A percentile compares a stretch with the other conserved stretches of the same genome.
Conservation (phyloP, 2,329 filamentous ascomycete species). For the Fusarium fracticaudum region DNA sequence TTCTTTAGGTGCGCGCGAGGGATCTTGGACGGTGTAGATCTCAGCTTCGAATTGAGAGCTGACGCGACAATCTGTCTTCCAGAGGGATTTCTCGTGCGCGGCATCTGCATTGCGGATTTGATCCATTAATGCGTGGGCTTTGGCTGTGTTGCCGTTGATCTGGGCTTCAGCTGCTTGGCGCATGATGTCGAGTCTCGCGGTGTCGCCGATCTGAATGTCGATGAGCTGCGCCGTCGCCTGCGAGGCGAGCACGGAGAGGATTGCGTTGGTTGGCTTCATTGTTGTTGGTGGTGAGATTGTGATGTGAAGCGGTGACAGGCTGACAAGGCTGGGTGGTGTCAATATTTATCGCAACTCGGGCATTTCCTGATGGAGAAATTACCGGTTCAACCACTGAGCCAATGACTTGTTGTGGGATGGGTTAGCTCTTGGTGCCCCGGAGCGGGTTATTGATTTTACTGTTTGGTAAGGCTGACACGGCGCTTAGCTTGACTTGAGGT, state of each 20-base stretch:
- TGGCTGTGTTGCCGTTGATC: neutral
- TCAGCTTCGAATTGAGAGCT: constrained; percentile 15
- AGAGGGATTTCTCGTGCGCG: neutral
- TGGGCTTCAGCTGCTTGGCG: constrained; percentile 2
- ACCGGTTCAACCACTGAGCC: neutral
- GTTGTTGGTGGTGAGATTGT: neutral
- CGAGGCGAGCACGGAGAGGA: constrained; percentile 6
- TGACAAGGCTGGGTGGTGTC: neutral
- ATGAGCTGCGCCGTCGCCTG: constrained; percentile 12
- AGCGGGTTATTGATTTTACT: neutral
- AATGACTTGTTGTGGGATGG: neutral
- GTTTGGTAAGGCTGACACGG: neutral
- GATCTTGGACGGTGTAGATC: constrained; percentile 15
- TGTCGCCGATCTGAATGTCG: constrained; percentile 19
- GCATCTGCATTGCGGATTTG: neutral
- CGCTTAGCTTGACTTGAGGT: neutral
- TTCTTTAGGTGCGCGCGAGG: constrained; percentile 2
- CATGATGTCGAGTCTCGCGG: neutral
- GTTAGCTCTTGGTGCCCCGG: neutral
- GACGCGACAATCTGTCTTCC: constrained; percentile 15
- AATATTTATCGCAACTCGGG: constrained; percentile 9
- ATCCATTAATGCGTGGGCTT: neutral
- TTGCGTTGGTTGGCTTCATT: constrained; percentile 9
- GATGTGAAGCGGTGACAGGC: neutral
- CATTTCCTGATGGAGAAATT: neutral